These are phyloP conservation scores for Trichoderma polysporum DNA, from an alignment of 2,329 filamentous ascomycete species.

Conservation along the genomic window DNA sequence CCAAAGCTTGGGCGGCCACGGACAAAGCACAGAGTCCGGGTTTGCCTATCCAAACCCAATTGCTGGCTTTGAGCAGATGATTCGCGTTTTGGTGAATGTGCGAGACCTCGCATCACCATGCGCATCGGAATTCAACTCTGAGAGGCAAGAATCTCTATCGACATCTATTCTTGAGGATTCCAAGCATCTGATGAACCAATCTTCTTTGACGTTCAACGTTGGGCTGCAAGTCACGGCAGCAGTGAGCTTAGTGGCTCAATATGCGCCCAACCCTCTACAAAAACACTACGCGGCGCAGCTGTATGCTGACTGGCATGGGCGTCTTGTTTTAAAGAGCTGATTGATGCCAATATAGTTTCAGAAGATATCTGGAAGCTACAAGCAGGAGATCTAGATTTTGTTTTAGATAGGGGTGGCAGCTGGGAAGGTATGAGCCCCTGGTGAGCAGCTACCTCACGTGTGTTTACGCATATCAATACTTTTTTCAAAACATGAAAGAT, in stretches of 20 bases:
- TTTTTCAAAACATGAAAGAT: neutral
- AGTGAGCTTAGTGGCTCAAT: neutral
- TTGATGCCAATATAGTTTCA: neutral
- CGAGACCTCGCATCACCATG: neutral
- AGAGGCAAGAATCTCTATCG: neutral
- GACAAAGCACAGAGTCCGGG: no score
- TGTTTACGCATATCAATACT: neutral
- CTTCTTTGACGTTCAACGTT: neutral
- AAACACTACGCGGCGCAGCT: neutral
- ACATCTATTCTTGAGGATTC: neutral
- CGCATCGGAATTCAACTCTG: no score
- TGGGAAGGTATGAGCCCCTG: neutral
- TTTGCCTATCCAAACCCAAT: neutral
- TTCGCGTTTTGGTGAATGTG: neutral
- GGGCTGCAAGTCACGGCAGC: neutral
- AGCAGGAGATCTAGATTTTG: neutral
- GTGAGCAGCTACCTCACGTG: neutral
- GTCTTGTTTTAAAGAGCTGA: neutral
- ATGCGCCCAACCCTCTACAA: neutral
- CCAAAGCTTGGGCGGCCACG: neutral
- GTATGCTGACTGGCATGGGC: neutral
- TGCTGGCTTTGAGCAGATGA: neutral
- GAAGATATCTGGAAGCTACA: neutral
- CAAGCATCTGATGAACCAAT: neutral
- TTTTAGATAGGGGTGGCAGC: no score